Evolutionary conservation across 768 basidiomycete genomes (phyloP).

Genomic region (Mycena olivaceomarginata): DNA sequence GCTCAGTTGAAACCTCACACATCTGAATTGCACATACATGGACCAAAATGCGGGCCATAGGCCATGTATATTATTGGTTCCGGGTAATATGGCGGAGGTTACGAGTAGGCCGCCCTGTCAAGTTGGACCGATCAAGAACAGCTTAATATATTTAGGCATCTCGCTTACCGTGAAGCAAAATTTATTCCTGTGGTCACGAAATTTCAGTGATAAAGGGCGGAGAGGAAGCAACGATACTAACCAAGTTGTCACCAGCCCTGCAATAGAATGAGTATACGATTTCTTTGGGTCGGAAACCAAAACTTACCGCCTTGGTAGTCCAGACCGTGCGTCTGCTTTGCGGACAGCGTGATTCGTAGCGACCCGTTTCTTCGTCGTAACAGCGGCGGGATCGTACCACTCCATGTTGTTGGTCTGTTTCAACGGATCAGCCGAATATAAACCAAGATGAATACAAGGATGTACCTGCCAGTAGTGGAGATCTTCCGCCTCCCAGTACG

Average conservation of each 20-base stretch:
- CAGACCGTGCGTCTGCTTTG: conserved; percentile 81
- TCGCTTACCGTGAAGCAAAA: conserved; percentile 82
- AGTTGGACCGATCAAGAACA: conserved; percentile 70
- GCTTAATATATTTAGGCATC: background rate
- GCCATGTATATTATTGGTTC: conserved; percentile 70
- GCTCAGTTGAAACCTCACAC: background rate
- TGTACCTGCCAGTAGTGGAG: conserved; percentile 85
- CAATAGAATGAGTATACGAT: background rate
- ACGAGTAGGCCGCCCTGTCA: conserved; percentile 83
- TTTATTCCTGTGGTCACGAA: conserved; percentile 78
- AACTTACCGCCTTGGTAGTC: conserved; percentile 66
- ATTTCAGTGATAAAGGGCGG: background rate
- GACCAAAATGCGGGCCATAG: conserved; percentile 90
- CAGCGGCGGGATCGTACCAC: conserved; percentile 84
- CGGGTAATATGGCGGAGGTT: conserved; percentile 81
- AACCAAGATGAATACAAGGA: background rate
- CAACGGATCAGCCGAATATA: background rate
- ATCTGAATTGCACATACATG: conserved; percentile 57
- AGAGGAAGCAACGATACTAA: background rate
- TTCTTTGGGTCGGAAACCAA: background rate
- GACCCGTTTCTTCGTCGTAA: conserved; percentile 85
- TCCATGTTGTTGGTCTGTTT: conserved; percentile 83
- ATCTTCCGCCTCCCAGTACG: conserved; percentile 91
- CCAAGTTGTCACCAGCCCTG: conserved; percentile 32
- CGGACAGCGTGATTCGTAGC: conserved; percentile 83